These are phyloP conservation scores for Aeschynomene evenia DNA, from an alignment of 306 rosid genomes.

Conservation along the genomic window DNA sequence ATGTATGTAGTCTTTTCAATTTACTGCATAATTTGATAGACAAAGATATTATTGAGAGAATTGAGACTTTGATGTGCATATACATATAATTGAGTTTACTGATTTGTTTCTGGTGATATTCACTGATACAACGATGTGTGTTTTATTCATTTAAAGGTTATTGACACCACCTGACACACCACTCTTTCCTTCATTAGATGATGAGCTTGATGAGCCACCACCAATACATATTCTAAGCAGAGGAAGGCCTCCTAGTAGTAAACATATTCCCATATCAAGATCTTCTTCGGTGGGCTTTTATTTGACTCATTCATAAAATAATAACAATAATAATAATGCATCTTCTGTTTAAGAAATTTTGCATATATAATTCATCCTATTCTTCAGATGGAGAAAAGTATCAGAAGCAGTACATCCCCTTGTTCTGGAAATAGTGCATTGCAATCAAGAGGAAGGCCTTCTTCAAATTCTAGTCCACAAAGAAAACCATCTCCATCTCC, in stretches of 20 bases:
- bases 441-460: conserved; percentile 69
- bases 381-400: conserved; percentile 80
- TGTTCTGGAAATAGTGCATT: conserved; percentile 56
- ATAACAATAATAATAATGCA: too few species aligned
- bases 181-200: conserved; percentile 81
- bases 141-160: conserved; percentile 50
- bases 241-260: conserved; percentile 82
- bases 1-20: conserved; percentile 2
- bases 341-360: too few species aligned
- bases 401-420: conserved; percentile 78
- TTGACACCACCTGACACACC: conserved; percentile 89
- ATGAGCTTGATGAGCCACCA: conserved; percentile 63
- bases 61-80: neutral
- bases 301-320: too few species aligned
- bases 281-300: conserved; percentile 70
- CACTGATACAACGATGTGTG: conserved; percentile 23
- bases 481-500: conserved; percentile 76
- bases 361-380: too few species aligned
- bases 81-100: too few species aligned
- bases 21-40: neutral
- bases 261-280: conserved; percentile 83
- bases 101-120: conserved; percentile 28
- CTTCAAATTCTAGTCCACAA: conserved; percentile 57
- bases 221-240: conserved; percentile 43
- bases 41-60: neutral